These are phyloP conservation scores for Xylariaceae sp. DNA, from an alignment of 2,329 filamentous ascomycete genomes.

Conservation along the genomic window DNA sequence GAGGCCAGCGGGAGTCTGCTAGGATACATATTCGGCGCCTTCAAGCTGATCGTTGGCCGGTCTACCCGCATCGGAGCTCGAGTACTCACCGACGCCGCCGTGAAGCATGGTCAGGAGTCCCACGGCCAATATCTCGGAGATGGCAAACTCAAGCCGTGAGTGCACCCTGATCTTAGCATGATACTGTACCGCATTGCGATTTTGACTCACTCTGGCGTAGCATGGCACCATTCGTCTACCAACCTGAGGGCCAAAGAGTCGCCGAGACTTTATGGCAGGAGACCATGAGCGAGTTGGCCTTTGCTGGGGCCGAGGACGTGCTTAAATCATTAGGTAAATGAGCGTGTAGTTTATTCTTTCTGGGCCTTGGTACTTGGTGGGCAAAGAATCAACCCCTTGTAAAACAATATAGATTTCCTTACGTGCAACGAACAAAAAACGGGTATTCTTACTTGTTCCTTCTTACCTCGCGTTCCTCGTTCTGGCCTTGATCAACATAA, in stretches of 20 bases:
- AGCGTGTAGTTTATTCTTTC: too few species aligned
- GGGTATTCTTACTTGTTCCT: too few species aligned
- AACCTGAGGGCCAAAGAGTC: not conserved
- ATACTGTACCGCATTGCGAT: too few species aligned
- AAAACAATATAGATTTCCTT: too few species aligned
- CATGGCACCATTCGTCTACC: not conserved
- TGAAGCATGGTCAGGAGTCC: not conserved
- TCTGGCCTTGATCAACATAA: too few species aligned
- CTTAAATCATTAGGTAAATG: too few species aligned
- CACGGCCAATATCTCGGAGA: slow-evolving; percentile 10
- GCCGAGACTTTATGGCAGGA: slow-evolving; percentile 4
- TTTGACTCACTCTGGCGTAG: too few species aligned
- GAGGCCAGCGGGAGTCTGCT: not conserved
- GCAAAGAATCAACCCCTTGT: too few species aligned
- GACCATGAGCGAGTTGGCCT: slow-evolving; percentile 2
- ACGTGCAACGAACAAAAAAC: too few species aligned
- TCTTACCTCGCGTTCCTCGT: too few species aligned
- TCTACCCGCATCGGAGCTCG: not conserved
- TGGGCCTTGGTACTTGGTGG: too few species aligned
- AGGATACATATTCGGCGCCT: not conserved
- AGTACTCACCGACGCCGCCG: slow-evolving; percentile 1
- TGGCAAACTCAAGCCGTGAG: slow-evolving; percentile 6
- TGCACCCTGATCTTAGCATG: too few species aligned
- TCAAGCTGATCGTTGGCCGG: not conserved
- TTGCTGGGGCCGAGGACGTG: not conserved